Conservation (phyloP, 2,329 filamentous ascomycete species). For the Paramyrothecium roridum region DNA sequence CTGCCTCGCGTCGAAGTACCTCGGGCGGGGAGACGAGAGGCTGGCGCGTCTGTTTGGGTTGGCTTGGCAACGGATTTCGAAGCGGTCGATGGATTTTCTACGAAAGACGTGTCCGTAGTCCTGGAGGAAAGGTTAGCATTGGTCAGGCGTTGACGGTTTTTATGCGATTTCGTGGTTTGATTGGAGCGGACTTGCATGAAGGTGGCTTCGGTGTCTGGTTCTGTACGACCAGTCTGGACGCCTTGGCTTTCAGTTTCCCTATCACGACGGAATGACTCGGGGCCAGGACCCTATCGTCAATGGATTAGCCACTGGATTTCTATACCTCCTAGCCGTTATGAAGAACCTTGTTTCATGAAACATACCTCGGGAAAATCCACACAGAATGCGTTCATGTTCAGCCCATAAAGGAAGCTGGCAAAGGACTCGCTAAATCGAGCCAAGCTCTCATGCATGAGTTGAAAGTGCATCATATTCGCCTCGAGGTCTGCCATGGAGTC, state of each 20-base stretch:
- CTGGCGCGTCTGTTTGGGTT: slow-evolving; percentile 36
- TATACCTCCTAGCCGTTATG: too few species aligned
- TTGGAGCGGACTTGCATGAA: slow-evolving; percentile 62
- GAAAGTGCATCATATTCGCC: slow-evolving; percentile 95
- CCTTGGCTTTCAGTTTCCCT: slow-evolving; percentile 42
- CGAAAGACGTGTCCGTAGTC: slow-evolving; percentile 88
- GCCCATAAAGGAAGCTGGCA: slow-evolving; percentile 87
- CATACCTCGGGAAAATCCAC: slow-evolving; percentile 92
- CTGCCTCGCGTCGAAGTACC: slow-evolving; percentile 31
- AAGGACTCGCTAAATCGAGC: slow-evolving; percentile 95
- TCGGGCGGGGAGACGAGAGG: slow-evolving; percentile 46
- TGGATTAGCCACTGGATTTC: neutral
- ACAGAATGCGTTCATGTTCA: slow-evolving; percentile 99
- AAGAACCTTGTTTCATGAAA: too few species aligned
- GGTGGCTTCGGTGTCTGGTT: slow-evolving; percentile 67
- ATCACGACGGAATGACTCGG: slow-evolving; percentile 75
- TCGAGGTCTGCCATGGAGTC: slow-evolving; percentile 95
- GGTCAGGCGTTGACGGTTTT: too few species aligned
- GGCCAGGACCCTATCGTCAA: slow-evolving; percentile 64
- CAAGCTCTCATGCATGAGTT: slow-evolving; percentile 93
- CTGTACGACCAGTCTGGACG: slow-evolving; percentile 20
- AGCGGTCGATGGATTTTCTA: slow-evolving; percentile 72
- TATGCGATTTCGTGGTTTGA: too few species aligned
- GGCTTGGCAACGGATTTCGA: slow-evolving; percentile 47
- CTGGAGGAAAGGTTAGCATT: slow-evolving; percentile 35